A percentile compares a stretch with the other conserved stretches of the same genome.
These are phyloP conservation scores for Wallacemonas collosoma DNA, from an alignment of 208 protist genomes.

Conservation along the genomic window DNA sequence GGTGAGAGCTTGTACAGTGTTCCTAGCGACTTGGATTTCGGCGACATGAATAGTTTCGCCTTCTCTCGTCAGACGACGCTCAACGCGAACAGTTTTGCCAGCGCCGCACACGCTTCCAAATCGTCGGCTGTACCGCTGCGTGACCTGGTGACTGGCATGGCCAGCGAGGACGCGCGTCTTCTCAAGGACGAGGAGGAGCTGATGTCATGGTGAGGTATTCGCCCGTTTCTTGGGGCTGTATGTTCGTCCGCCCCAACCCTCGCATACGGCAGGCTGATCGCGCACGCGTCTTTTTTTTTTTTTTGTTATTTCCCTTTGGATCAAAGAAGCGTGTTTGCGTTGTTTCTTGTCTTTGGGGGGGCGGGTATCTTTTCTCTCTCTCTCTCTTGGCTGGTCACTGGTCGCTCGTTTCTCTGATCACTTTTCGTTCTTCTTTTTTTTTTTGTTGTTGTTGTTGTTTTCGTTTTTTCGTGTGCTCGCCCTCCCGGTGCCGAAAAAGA, in stretches of 20 bases:
- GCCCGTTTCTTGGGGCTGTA: too few relatives aligned
- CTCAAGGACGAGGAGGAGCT: constrained; percentile 7
- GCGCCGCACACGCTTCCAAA: neutral
- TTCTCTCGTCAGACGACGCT: constrained; percentile 10
- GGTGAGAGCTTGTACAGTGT: constrained; percentile 8
- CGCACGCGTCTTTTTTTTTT: neutral
- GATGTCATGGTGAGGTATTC: neutral
- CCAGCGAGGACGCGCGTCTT: neutral
- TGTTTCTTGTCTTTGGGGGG: neutral
- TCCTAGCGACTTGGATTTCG: constrained; percentile 2
- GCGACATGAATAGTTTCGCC: constrained; percentile 15
- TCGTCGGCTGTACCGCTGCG: neutral
- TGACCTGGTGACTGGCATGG: neutral
- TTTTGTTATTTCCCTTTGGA: neutral
- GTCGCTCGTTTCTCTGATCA: neutral
- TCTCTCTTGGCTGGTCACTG: neutral
- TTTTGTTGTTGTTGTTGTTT: neutral
- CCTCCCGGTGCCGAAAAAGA: too few relatives aligned
- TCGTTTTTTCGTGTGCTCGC: too few relatives aligned
- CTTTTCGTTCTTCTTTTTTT: constrained; percentile 15
- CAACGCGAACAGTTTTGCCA: constrained; percentile 12
- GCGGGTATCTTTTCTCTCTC: neutral
- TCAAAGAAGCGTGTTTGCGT: neutral
- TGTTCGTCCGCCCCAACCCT: too few relatives aligned
- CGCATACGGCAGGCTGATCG: neutral